Evolutionary conservation across 78 protist genomes (phyloP), one percentile per base, ranked within the genome.

Genomic region (slime mould (Dictyostelium discoideum)): DNA sequence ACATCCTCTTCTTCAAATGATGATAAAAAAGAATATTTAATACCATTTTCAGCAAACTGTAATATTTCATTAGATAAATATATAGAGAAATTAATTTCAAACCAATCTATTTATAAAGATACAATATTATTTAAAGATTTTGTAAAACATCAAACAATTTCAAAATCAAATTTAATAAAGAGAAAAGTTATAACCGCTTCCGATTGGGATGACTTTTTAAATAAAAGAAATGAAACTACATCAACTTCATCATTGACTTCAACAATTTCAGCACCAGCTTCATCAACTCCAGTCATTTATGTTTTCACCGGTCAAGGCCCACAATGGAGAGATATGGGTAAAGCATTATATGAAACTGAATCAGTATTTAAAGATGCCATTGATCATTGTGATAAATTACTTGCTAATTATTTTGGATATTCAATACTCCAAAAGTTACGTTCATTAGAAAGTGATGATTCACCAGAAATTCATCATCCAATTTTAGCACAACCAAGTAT

Each of bases 241-340:
- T 26, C 82, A 42, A 0, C 3, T 0, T 65, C 86, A 3, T 20
- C 86, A 18, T 29, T 81, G 39, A 74, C 93, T n/a, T 87, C 93
- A 11, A 87, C 81, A 8, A 88, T 78, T 65, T 84, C 87, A 3
- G 54, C 86, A 29, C 80, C 85, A 5, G 7, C 13, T 2, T n/a
- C 63, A 42, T 50, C 63, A 32, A 85, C 84, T 4, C 84, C 88
- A 54, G 16, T 97, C 24, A 96, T 93, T 24, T 93, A 78, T 24
- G 96, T 93, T 5, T 93, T 93, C 74, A 74, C 79, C 77, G 96
- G 96, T 54, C 96, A 93, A 87, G 96, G 96, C 57, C 96, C 96
- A 63, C 96, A 93, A 84, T 93, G 96, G 96, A 87, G 86, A 20
- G 96, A 60, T 16, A 93, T 93, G 96, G 73, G 73, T 3, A 37